Evolutionary conservation across 805 yeast genomes (phyloP).

Genomic region (Isabelozyma pseudorhagii): DNA sequence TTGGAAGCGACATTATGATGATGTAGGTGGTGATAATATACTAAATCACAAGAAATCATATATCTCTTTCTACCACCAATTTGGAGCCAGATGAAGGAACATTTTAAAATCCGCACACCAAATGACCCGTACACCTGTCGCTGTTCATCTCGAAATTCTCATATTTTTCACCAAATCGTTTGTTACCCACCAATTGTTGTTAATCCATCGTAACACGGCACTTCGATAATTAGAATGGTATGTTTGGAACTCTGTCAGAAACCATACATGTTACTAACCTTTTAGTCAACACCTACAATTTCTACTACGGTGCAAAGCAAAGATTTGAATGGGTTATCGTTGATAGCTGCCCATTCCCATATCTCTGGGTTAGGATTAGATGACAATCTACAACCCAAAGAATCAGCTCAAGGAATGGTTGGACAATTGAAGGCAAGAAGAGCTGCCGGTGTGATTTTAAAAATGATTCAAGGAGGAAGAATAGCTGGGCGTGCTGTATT

Average conservation of each 20-base stretch:
- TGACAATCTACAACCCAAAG: constrained; percentile 81
- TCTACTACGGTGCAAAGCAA: constrained; percentile 30
- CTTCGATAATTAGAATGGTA: constrained; percentile 1
- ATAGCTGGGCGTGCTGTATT: constrained; percentile 96
- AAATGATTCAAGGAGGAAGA: constrained; percentile 89
- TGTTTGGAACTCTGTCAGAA: neutral
- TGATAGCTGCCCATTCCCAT: constrained; percentile 97
- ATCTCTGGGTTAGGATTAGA: constrained; percentile 96
- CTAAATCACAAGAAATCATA: too few species aligned
- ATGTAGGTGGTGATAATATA: too few species aligned
- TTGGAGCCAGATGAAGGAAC: too few species aligned
- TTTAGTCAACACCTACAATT: constrained; percentile 19
- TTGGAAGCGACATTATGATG: too few species aligned
- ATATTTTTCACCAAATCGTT: neutral
- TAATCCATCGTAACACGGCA: neutral
- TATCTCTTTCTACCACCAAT: too few species aligned
- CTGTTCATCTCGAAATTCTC: neutral
- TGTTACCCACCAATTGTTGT: neutral
- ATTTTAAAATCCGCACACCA: neutral
- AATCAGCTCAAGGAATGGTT: constrained; percentile 87
- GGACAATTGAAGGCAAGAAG: constrained; percentile 93
- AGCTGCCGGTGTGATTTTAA: constrained; percentile 92
- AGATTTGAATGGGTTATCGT: constrained; percentile 50
- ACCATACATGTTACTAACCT: neutral
- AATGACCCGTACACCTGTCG: neutral